These are phyloP conservation scores for Ogataea nakhonphanomensis DNA, from an alignment of 805 yeast genomes.

Conservation along the genomic window DNA sequence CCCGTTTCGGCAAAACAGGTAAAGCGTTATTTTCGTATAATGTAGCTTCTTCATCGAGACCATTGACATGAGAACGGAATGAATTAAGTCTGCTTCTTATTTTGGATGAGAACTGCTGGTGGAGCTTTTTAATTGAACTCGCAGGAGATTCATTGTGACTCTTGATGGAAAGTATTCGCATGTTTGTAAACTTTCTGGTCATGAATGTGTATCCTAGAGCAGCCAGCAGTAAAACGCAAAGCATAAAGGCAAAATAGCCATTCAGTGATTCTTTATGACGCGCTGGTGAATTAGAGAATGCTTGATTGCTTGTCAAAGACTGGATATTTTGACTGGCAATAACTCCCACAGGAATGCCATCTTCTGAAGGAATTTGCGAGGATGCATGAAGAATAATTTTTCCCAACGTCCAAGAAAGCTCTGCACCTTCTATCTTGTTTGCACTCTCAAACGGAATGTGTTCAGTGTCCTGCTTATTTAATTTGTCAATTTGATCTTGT, in stretches of 20 bases:
- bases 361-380: constrained; percentile 46
- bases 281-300: neutral
- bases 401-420: constrained; percentile 94
- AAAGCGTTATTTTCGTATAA: constrained; percentile 13
- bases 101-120: constrained; percentile 12
- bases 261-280: constrained; percentile 4
- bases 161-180: constrained; percentile 1
- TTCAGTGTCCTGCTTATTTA: constrained; percentile 24
- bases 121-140: constrained; percentile 1
- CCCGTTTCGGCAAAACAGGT: constrained; percentile 18
- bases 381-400: constrained; percentile 81
- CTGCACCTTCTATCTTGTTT: constrained; percentile 74
- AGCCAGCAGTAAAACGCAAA: constrained; percentile 17
- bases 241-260: constrained; percentile 10
- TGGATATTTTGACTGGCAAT: constrained; percentile 34
- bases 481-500: constrained; percentile 25
- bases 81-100: constrained; percentile 8
- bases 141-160: constrained; percentile 3
- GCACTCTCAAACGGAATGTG: constrained; percentile 79
- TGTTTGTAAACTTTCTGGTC: constrained; percentile 7
- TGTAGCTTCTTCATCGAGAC: constrained; percentile 15
- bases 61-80: constrained; percentile 13
- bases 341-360: constrained; percentile 33
- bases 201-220: constrained; percentile 9
- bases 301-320: neutral